Evolutionary conservation across 164 flowering plant genomes (phyloP).

Genomic region (Santalum album): DNA sequence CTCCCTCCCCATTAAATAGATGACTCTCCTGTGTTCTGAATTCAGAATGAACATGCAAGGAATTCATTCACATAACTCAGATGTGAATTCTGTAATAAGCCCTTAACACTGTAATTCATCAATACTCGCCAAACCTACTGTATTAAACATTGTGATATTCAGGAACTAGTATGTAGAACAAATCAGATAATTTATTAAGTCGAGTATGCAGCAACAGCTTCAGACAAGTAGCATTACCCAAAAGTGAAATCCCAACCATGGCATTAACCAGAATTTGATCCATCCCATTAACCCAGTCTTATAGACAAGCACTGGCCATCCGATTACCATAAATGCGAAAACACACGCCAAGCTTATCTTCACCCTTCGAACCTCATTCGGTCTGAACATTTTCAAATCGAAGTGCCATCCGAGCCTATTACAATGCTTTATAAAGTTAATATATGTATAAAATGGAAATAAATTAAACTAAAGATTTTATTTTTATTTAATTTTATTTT

Average conservation of each 20-base stretch:
- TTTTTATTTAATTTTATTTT: too few relatives aligned
- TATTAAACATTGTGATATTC: too few relatives aligned
- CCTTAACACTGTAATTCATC: too few relatives aligned
- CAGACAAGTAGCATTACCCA: slow-evolving; percentile 54
- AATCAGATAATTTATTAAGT: too few relatives aligned
- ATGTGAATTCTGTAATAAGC: too few relatives aligned
- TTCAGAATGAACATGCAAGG: too few relatives aligned
- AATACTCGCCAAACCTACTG: too few relatives aligned
- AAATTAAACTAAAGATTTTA: not conserved
- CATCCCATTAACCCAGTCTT: slow-evolving; percentile 75
- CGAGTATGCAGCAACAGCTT: too few relatives aligned
- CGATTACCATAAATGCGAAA: slow-evolving; percentile 76
- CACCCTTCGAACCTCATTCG: slow-evolving; percentile 75
- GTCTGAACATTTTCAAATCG: slow-evolving; percentile 72
- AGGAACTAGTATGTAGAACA: too few relatives aligned
- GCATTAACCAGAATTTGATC: slow-evolving; percentile 95
- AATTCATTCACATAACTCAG: too few relatives aligned
- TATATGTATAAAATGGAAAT: slow-evolving; percentile 1
- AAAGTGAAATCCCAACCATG: slow-evolving; percentile 93
- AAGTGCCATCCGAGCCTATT: slow-evolving; percentile 81
- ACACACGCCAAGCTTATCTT: slow-evolving; percentile 93
- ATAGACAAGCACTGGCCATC: slow-evolving; percentile 82
- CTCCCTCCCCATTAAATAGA: too few relatives aligned
- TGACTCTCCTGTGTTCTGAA: too few relatives aligned
- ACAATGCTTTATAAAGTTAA: slow-evolving; percentile 4